Evolutionary conservation across 345 rosid species (phyloP).

Genomic region (Combretum micranthum): DNA sequence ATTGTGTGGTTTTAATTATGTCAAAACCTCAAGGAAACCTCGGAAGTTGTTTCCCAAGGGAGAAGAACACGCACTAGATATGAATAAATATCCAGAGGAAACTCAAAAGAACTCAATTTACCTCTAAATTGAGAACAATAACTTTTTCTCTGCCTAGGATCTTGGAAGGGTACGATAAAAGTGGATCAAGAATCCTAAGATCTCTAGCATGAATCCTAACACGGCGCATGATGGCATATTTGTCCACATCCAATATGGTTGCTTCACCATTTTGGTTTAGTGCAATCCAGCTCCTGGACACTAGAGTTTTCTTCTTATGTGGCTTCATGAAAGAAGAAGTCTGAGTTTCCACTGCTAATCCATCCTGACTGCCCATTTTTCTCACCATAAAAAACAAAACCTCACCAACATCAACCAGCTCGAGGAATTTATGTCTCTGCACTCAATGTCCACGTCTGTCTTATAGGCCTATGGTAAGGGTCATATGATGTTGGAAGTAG

Average conservation of each 20-base stretch:
- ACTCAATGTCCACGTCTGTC: too few species aligned
- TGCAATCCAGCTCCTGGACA: conserved; percentile 36
- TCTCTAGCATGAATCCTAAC: conserved; percentile 55
- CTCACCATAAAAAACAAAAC: too few species aligned
- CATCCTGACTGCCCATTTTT: too few species aligned
- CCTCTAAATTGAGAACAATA: conserved; percentile 55
- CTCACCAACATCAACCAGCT: too few species aligned
- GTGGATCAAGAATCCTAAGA: conserved; percentile 51
- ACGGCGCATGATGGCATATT: conserved; percentile 45
- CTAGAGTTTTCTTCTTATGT: conserved; percentile 32
- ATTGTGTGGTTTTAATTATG: too few species aligned
- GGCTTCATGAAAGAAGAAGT: too few species aligned
- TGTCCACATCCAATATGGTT: conserved; percentile 38
- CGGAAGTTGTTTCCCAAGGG: too few species aligned
- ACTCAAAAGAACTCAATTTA: not conserved
- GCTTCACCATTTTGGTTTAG: conserved; percentile 26
- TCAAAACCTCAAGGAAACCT: too few species aligned
- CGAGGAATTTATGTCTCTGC: too few species aligned
- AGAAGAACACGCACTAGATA: not conserved
- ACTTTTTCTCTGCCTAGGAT: conserved; percentile 43
- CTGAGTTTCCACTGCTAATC: too few species aligned
- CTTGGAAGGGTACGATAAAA: conserved; percentile 41
- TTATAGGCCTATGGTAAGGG: too few species aligned
- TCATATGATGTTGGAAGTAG: too few species aligned
- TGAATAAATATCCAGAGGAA: not conserved